These are phyloP conservation scores for Sequoiadendron giganteum DNA, from an alignment of 75 land plant species.

Conservation along the genomic window DNA sequence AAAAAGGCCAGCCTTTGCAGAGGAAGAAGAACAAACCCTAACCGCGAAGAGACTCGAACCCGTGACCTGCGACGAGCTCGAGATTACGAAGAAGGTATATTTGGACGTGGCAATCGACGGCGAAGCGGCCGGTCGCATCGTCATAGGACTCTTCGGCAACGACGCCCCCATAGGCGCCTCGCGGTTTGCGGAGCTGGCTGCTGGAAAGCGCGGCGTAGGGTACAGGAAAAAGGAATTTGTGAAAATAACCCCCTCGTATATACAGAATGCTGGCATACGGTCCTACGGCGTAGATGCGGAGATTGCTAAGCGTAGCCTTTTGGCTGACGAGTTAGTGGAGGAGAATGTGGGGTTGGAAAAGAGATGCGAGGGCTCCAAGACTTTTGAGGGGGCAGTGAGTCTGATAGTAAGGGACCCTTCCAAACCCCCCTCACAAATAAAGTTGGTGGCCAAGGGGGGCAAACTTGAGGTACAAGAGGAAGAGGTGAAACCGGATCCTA, in stretches of 20 bases:
- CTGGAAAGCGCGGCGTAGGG: conserved; percentile 68
- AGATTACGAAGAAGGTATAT: conserved; percentile 58
- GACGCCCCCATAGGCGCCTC: conserved; percentile 68
- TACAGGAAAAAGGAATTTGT: conserved; percentile 88
- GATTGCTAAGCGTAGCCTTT: conserved; percentile 54
- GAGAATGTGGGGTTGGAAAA: conserved; percentile 49
- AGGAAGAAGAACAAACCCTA: conserved; percentile 3
- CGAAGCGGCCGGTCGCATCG: conserved; percentile 69
- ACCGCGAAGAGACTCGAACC: conserved; percentile 8
- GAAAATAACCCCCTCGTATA: conserved; percentile 72
- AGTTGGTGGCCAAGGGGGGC: conserved; percentile 80
- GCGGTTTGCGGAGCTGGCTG: conserved; percentile 62
- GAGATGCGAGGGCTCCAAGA: conserved; percentile 46
- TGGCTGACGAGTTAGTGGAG: conserved; percentile 33
- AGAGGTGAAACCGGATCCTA: conserved; percentile 63
- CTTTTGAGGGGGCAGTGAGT: conserved; percentile 48
- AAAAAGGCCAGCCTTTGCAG: background rate
- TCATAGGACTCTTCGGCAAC: conserved; percentile 67
- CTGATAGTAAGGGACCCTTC: conserved; percentile 70
- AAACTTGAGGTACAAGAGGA: conserved; percentile 82
- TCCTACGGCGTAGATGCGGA: conserved; percentile 79
- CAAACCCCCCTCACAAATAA: conserved; percentile 79
- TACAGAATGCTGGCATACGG: conserved; percentile 85
- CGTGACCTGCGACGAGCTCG: conserved; percentile 3
- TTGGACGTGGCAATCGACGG: conserved; percentile 85